Evolutionary conservation across 2,329 filamentous ascomycete genomes (phyloP).

Genomic region (Calonectria pseudoturangicola): DNA sequence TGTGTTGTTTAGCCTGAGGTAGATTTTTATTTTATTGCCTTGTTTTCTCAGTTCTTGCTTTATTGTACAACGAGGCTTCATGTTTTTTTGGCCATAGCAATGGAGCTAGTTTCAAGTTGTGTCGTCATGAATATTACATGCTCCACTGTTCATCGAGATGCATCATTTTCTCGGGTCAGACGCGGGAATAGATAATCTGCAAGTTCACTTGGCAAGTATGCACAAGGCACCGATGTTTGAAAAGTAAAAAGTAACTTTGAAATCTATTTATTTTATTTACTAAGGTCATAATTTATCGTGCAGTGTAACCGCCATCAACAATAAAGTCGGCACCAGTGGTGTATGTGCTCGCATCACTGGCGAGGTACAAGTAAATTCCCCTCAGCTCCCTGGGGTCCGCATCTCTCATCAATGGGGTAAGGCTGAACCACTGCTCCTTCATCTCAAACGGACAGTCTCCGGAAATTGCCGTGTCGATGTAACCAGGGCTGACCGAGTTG

Average conservation of each 20-base stretch:
- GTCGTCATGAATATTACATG: not conserved
- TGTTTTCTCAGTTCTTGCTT: too few relatives aligned
- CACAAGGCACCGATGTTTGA: not conserved
- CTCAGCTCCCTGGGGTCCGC: constrained; percentile 57
- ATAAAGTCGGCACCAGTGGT: constrained; percentile 42
- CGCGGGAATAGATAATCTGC: not conserved
- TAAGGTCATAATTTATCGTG: constrained; percentile 32
- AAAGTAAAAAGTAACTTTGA: not conserved
- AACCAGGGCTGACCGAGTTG: constrained; percentile 62
- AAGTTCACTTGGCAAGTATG: not conserved
- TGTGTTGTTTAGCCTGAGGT: too few relatives aligned
- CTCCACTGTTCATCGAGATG: not conserved
- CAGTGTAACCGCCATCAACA: constrained; percentile 48
- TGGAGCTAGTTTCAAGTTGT: not conserved
- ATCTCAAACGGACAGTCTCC: constrained; percentile 58
- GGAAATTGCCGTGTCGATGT: constrained; percentile 61
- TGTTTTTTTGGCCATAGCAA: too few relatives aligned
- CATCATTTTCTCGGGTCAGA: not conserved
- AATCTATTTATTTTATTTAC: not conserved
- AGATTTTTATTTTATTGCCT: too few relatives aligned
- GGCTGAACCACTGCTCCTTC: constrained; percentile 59
- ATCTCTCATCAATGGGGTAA: constrained; percentile 56
- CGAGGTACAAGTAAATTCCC: constrained; percentile 57
- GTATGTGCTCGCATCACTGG: constrained; percentile 44
- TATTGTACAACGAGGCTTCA: too few relatives aligned